A percentile compares a stretch with the other conserved stretches of the same genome.
Conservation (phyloP, 768 basidiomycete genomes). For the Filobasidium wieringae region DNA sequence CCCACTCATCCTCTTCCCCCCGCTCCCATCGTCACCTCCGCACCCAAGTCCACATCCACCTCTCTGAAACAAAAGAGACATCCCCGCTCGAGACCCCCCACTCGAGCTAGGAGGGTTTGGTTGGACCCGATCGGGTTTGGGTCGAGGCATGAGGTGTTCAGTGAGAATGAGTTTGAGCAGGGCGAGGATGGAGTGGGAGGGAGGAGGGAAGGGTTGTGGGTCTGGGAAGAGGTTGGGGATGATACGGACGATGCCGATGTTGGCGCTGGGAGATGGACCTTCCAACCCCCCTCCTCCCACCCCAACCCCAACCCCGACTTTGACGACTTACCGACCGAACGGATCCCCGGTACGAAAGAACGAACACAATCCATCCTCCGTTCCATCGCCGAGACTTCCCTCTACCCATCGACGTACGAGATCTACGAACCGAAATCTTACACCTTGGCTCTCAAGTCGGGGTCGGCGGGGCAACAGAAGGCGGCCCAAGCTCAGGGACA, state of each 20-base stretch:
- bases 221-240: neutral
- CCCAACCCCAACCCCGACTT: neutral
- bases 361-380: too few relatives aligned
- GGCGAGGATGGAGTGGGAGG: neutral
- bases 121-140: slow-evolving; percentile 30
- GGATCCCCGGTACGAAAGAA: too few relatives aligned
- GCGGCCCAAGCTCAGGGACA: too few relatives aligned
- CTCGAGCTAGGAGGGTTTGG: slow-evolving; percentile 21
- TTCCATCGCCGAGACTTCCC: neutral
- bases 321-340: too few relatives aligned
- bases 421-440: too few relatives aligned
- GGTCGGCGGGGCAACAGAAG: too few relatives aligned
- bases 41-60: neutral
- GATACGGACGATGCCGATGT: neutral
- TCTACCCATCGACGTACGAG: too few relatives aligned
- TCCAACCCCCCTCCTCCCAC: too few relatives aligned
- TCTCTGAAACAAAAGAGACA: slow-evolving; percentile 11
- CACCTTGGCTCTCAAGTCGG: too few relatives aligned
- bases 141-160: neutral
- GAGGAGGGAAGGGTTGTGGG: neutral
- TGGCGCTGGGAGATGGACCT: neutral
- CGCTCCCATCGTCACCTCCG: too few relatives aligned
- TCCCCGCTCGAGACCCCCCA: slow-evolving; percentile 17
- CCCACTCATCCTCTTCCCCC: slow-evolving; percentile 28
- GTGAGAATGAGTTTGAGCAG: neutral